Conservation (phyloP, 2,329 filamentous ascomycete genomes). For the Neopestalotiopsis rosae region DNA sequence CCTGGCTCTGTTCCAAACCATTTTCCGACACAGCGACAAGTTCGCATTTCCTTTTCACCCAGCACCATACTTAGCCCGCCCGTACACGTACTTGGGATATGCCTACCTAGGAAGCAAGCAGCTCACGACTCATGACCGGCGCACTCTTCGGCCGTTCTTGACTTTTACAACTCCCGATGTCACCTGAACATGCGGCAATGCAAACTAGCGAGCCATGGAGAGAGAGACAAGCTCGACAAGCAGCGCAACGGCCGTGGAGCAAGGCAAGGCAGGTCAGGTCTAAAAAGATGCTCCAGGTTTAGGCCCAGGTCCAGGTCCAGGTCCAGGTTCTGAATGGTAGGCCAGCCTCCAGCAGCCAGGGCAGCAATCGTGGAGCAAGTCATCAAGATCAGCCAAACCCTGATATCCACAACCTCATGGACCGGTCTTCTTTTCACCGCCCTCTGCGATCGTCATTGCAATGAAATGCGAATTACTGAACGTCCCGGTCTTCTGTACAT, state of each 20-base stretch:
- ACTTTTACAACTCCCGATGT: conserved; percentile 6
- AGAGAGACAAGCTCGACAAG: not conserved
- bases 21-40: not conserved
- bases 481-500: not conserved
- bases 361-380: not conserved
- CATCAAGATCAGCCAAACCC: conserved; percentile 1
- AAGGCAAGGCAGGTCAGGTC: no score
- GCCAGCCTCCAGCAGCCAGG: not conserved
- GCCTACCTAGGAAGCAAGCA: not conserved
- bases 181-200: conserved; percentile 4
- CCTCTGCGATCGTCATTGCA: not conserved
- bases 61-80: no score
- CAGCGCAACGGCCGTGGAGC: not conserved
- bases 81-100: not conserved
- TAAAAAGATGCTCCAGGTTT: no score
- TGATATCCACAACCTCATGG: not conserved
- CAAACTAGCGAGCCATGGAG: not conserved
- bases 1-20: not conserved
- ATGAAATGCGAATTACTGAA: not conserved
- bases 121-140: conserved; percentile 1
- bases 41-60: no score
- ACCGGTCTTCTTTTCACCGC: not conserved
- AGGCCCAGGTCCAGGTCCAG: no score
- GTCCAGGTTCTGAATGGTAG: not conserved
- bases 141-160: conserved; percentile 1